phyloP scores from a whole-genome alignment of 2,329 filamentous ascomycete species.

The Aspergillus awamori region DNA sequence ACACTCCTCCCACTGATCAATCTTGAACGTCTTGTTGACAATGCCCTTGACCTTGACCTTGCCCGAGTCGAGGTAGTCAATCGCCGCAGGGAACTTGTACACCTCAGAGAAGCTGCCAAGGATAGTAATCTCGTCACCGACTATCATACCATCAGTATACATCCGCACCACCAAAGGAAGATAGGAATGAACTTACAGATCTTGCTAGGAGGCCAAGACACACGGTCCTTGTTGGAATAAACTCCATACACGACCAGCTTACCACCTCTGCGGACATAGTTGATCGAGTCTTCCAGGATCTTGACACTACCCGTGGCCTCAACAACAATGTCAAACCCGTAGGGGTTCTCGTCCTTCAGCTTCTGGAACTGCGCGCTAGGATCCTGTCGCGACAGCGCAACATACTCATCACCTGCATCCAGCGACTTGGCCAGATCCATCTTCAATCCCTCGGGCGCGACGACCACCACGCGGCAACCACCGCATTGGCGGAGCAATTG shows the following conservation, averaged over 20 bases:
- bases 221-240: constrained; percentile 63
- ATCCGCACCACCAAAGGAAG: not conserved
- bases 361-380: constrained; percentile 63
- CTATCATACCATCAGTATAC: constrained; percentile 26
- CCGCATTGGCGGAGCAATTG: constrained; percentile 68
- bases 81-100: constrained; percentile 68
- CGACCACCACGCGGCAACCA: constrained; percentile 69
- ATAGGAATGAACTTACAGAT: constrained; percentile 57
- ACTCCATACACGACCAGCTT: constrained; percentile 74
- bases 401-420: constrained; percentile 52
- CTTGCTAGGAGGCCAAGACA: constrained; percentile 70
- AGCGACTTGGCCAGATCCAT: constrained; percentile 65
- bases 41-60: constrained; percentile 62
- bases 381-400: constrained; percentile 52
- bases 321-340: constrained; percentile 73
- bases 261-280: constrained; percentile 71
- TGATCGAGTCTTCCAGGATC: constrained; percentile 70
- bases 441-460: constrained; percentile 69
- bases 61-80: constrained; percentile 54
- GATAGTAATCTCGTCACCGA: constrained; percentile 69
- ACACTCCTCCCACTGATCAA: constrained; percentile 73
- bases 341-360: constrained; percentile 66
- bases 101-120: constrained; percentile 74
- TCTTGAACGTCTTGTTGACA: constrained; percentile 71
- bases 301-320: constrained; percentile 71